phyloP scores from a whole-genome alignment of 2,329 filamentous ascomycete species.

The Sporothrix mexicana region DNA sequence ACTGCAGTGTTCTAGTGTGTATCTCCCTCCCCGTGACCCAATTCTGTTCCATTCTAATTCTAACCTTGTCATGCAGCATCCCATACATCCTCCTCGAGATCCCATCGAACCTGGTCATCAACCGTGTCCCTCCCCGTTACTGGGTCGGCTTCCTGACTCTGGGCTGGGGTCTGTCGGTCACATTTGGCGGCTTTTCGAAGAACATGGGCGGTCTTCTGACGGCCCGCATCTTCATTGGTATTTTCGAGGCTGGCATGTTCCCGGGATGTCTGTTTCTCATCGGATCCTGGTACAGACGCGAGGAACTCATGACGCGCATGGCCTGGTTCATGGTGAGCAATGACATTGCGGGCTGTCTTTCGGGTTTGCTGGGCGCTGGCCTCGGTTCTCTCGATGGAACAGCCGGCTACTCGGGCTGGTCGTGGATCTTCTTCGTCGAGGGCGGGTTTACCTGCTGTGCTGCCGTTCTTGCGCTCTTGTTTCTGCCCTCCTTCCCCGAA shows the following conservation, averaged over 20 bases:
- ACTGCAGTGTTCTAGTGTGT: slow-evolving; percentile 62
- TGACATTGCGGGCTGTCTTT: background rate
- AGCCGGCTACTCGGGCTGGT: background rate
- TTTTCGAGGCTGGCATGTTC: slow-evolving; percentile 72
- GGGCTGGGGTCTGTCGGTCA: slow-evolving; percentile 2
- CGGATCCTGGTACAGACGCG: slow-evolving; percentile 65
- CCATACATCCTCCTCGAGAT: slow-evolving; percentile 77
- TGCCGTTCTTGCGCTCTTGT: background rate
- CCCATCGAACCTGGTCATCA: slow-evolving; percentile 70
- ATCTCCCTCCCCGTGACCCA: too few species aligned
- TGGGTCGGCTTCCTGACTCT: slow-evolving; percentile 49
- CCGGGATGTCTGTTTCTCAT: slow-evolving; percentile 74
- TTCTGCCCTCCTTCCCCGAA: slow-evolving; percentile 14
- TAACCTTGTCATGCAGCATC: slow-evolving; percentile 47
- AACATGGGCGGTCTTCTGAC: slow-evolving; percentile 55
- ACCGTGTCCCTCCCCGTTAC: slow-evolving; percentile 69
- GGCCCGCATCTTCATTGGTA: slow-evolving; percentile 60
- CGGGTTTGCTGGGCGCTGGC: background rate
- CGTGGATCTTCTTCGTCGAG: slow-evolving; percentile 14
- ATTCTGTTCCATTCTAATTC: too few species aligned
- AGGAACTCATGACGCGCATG: slow-evolving; percentile 52
- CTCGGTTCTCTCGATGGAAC: slow-evolving; percentile 13
- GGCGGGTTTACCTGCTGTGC: background rate
- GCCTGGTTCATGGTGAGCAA: slow-evolving; percentile 22
- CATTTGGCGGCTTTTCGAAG: background rate